Conservation (phyloP, 768 basidiomycete species). For the Pholiota molesta region DNA sequence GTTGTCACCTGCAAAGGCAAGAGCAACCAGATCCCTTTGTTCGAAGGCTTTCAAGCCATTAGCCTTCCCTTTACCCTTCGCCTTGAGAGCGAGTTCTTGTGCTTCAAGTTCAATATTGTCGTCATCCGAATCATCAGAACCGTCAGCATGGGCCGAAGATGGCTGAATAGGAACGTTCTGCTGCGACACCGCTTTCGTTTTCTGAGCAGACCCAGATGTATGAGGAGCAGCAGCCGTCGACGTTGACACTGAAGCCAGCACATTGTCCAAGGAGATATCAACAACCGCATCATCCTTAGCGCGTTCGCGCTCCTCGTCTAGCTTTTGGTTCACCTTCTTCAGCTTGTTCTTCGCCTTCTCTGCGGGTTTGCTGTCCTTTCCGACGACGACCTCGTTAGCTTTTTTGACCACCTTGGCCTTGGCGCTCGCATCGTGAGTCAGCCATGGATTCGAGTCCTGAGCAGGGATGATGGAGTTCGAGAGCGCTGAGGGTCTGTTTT, state of each 20-base stretch:
- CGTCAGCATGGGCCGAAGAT: constrained; percentile 48
- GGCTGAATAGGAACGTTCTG: constrained; percentile 44
- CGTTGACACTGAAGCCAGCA: constrained; percentile 46
- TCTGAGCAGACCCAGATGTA: constrained; percentile 31
- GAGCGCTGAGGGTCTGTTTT: constrained; percentile 14
- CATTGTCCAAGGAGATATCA: constrained; percentile 69
- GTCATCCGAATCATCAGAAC: constrained; percentile 52
- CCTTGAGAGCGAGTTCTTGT: constrained; percentile 54
- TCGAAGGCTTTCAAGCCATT: constrained; percentile 69
- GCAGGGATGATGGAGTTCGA: constrained; percentile 16
- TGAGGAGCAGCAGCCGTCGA: background rate
- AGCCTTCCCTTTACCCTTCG: constrained; percentile 48
- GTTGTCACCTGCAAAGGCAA: constrained; percentile 96
- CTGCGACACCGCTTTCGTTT: constrained; percentile 19
- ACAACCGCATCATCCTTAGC: constrained; percentile 76
- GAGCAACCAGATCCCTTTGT: constrained; percentile 90
- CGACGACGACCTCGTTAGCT: constrained; percentile 72
- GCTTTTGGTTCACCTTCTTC: constrained; percentile 63
- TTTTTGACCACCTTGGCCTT: constrained; percentile 58
- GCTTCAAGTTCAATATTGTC: constrained; percentile 73
- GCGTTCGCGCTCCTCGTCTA: constrained; percentile 57
- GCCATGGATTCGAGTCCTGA: constrained; percentile 80
- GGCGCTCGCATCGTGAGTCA: constrained; percentile 39
- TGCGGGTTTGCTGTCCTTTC: constrained; percentile 61
- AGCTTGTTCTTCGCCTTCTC: constrained; percentile 78